These are phyloP conservation scores for Acanthamoeba castellanii DNA, from an alignment of 208 protist genomes.

Conservation along the genomic window DNA sequence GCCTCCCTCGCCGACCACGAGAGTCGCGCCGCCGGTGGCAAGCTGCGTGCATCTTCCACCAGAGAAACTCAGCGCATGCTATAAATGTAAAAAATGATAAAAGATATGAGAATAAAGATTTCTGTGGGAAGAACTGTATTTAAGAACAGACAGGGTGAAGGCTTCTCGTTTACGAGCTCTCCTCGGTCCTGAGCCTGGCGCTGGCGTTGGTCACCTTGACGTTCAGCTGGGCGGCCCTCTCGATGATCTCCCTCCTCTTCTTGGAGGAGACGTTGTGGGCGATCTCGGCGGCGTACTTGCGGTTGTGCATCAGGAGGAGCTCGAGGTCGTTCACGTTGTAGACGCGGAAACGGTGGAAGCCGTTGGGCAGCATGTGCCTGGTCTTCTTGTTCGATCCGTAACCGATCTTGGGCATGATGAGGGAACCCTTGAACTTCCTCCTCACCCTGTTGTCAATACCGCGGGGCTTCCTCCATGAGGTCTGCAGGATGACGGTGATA, in stretches of 20 bases:
- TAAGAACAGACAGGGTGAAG: not conserved
- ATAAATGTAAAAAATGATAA: not conserved
- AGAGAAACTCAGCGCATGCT: not conserved
- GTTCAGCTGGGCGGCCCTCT: slow-evolving; percentile 98
- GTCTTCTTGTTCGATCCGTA: slow-evolving; percentile 98
- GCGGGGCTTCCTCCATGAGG: slow-evolving; percentile 98
- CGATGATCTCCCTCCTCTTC: slow-evolving; percentile 97
- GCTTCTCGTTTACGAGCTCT: slow-evolving; percentile 86
- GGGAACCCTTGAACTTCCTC: slow-evolving; percentile 97
- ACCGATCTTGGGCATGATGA: slow-evolving; percentile 98
- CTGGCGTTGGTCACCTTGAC: slow-evolving; percentile 97
- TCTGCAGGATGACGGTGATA: slow-evolving; percentile 79
- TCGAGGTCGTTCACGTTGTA: slow-evolving; percentile 96
- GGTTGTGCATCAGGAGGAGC: slow-evolving; percentile 99
- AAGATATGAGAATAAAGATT: not conserved
- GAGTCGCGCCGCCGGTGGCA: too few species aligned
- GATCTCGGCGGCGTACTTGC: slow-evolving; percentile 99
- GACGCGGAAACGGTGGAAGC: slow-evolving; percentile 97
- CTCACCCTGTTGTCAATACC: slow-evolving; percentile 99
- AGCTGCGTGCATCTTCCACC: not conserved
- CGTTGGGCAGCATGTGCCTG: slow-evolving; percentile 96
- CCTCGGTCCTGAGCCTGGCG: slow-evolving; percentile 95
- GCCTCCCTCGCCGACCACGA: not conserved
- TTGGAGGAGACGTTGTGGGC: slow-evolving; percentile 95
- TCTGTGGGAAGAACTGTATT: not conserved